phyloP scores from a whole-genome alignment of 495 filamentous ascomycete species.

The Neurospora sp. region DNA sequence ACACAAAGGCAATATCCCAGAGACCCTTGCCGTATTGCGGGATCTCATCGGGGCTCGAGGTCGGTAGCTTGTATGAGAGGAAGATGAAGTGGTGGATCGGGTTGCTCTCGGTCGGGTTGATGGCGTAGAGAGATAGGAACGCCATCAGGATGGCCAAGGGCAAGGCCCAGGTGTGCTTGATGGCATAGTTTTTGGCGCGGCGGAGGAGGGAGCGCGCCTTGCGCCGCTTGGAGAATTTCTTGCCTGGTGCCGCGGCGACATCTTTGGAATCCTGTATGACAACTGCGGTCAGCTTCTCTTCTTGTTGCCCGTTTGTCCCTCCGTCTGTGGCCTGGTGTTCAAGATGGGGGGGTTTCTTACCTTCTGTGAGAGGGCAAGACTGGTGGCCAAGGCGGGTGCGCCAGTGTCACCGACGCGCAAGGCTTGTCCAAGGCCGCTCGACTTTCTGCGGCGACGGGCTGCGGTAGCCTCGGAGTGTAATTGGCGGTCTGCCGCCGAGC shows the following conservation, averaged over 20 bases:
- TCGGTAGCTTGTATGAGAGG: constrained; percentile 75
- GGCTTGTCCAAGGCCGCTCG: constrained; percentile 33
- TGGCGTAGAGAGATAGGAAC: constrained; percentile 56
- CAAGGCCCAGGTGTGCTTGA: constrained; percentile 72
- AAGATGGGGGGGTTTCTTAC: constrained; percentile 7
- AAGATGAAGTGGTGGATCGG: constrained; percentile 82
- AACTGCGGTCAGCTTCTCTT: neutral
- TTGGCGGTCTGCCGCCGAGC: constrained; percentile 32
- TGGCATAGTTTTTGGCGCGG: constrained; percentile 52
- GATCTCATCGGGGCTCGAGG: constrained; percentile 38
- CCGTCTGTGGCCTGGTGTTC: constrained; percentile 5
- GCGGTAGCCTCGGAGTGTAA: constrained; percentile 12
- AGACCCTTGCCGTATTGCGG: constrained; percentile 83
- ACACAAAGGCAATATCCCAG: constrained; percentile 76
- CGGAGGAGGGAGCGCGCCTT: constrained; percentile 53
- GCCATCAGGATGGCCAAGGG: constrained; percentile 61
- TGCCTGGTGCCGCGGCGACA: constrained; percentile 12
- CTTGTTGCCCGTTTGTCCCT: neutral
- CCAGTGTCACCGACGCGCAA: constrained; percentile 40
- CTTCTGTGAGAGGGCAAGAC: constrained; percentile 26
- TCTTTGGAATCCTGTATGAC: constrained; percentile 11
- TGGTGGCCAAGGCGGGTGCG: constrained; percentile 33
- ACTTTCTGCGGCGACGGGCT: constrained; percentile 38
- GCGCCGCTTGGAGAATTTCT: constrained; percentile 43
- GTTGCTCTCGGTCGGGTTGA: constrained; percentile 74